Percentiles rank a stretch among this genome's conserved stretches.
phyloP scores from a whole-genome alignment of 2,329 filamentous ascomycete species.

The Fusarium abutilonis region DNA sequence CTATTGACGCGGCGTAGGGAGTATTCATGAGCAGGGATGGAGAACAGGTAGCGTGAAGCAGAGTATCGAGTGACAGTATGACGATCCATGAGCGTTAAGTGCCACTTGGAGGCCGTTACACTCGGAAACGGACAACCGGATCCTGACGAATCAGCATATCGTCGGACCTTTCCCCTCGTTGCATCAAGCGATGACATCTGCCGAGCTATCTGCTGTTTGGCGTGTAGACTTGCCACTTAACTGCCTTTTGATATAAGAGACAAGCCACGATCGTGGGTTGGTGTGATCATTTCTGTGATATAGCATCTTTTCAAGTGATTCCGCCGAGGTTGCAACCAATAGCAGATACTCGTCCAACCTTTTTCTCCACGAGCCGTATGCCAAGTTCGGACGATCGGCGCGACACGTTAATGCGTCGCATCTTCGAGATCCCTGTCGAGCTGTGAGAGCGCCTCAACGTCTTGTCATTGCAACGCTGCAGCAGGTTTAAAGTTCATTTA shows the following conservation, averaged over 20 bases:
- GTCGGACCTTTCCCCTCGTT: not conserved
- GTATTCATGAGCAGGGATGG: no score
- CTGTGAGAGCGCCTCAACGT: constrained; percentile 12
- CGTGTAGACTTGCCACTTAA: not conserved
- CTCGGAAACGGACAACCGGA: not conserved
- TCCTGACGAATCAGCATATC: not conserved
- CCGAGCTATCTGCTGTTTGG: constrained; percentile 4
- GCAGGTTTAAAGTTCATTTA: constrained; percentile 24
- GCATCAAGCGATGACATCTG: constrained; percentile 16
- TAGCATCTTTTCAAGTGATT: constrained; percentile 21
- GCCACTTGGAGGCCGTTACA: not conserved
- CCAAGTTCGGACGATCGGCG: constrained; percentile 11
- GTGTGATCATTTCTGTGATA: constrained; percentile 17
- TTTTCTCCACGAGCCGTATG: not conserved
- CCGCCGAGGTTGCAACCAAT: constrained; percentile 26
- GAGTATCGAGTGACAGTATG: not conserved
- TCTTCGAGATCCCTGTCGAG: constrained; percentile 23
- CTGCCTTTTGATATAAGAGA: not conserved
- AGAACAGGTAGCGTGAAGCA: no score
- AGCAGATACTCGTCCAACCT: not conserved
- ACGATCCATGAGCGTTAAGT: not conserved
- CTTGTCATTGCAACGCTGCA: constrained; percentile 34
- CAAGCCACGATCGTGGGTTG: not conserved
- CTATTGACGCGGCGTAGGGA: no score
- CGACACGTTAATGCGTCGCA: constrained; percentile 18